Evolutionary conservation across 2,329 filamentous ascomycete species (phyloP).

Genomic region (Metarhizium guizhouense): DNA sequence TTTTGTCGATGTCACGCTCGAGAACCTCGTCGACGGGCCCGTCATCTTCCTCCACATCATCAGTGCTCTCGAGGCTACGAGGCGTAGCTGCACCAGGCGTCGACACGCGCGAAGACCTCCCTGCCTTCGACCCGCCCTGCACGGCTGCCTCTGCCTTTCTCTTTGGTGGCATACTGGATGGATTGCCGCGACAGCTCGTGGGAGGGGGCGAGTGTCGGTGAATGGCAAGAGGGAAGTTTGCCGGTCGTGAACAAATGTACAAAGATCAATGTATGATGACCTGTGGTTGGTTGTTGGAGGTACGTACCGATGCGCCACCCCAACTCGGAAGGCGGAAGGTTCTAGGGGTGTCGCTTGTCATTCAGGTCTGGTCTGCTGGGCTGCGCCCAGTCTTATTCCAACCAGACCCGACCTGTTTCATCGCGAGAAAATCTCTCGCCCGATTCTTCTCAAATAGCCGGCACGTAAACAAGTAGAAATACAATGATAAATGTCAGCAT

Average conservation of each 20-base stretch:
- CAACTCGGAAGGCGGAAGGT: not conserved
- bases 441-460: too few species aligned
- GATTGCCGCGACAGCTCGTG: constrained; percentile 10
- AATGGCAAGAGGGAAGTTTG: constrained; percentile 1
- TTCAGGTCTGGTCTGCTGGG: too few species aligned
- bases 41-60: constrained; percentile 40
- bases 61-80: constrained; percentile 46
- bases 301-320: not conserved
- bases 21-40: constrained; percentile 41
- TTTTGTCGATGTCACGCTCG: constrained; percentile 46
- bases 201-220: not conserved
- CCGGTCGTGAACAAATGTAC: not conserved
- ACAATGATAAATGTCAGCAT: too few species aligned
- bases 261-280: not conserved
- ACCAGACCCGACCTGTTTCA: too few species aligned
- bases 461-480: too few species aligned
- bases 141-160: constrained; percentile 51
- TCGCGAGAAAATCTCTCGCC: too few species aligned
- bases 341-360: too few species aligned
- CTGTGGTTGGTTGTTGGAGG: not conserved
- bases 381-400: too few species aligned
- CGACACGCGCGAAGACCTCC: constrained; percentile 47
- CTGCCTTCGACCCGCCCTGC: constrained; percentile 42
- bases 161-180: constrained; percentile 54
- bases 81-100: constrained; percentile 54